These are phyloP conservation scores for Arthromyces matolae DNA, from an alignment of 768 basidiomycete species.

Conservation along the genomic window DNA sequence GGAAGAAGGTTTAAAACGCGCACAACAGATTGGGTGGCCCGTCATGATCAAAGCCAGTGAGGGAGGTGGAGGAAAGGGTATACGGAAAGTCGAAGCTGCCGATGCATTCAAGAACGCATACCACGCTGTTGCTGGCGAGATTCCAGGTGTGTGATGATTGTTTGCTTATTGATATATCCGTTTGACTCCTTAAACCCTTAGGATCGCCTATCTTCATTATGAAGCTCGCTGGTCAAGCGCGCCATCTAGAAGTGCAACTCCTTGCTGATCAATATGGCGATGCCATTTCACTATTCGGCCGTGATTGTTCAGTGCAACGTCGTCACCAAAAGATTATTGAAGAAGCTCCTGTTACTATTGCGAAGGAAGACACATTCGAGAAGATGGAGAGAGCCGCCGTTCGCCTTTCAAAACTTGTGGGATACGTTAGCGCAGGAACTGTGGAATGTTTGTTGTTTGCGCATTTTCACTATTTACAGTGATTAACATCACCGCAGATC, in stretches of 20 bases:
- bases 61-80: constrained; percentile 99
- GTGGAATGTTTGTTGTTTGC: constrained; percentile 77
- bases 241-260: constrained; percentile 96
- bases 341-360: constrained; percentile 98
- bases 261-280: constrained; percentile 99
- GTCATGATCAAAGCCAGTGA: constrained; percentile 99
- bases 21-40: constrained; percentile 90
- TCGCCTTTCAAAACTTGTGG: constrained; percentile 95
- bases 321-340: constrained; percentile 99
- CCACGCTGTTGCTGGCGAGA: constrained; percentile 91
- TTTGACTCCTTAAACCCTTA: constrained; percentile 21
- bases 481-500: constrained; percentile 47
- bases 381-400: constrained; percentile 99
- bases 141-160: constrained; percentile 66
- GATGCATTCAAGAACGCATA: constrained; percentile 93
- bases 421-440: constrained; percentile 98
- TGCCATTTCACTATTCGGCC: constrained; percentile 97
- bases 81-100: constrained; percentile 84
- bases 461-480: constrained; percentile 3
- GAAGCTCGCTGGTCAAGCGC: constrained; percentile 97
- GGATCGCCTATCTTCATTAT: constrained; percentile 99
- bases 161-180: constrained; percentile 8
- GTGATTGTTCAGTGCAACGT: constrained; percentile 98
- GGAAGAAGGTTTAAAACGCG: constrained; percentile 79
- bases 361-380: constrained; percentile 86